These are phyloP conservation scores for Leccinum broughii DNA, from an alignment of 768 basidiomycete genomes.

Conservation along the genomic window DNA sequence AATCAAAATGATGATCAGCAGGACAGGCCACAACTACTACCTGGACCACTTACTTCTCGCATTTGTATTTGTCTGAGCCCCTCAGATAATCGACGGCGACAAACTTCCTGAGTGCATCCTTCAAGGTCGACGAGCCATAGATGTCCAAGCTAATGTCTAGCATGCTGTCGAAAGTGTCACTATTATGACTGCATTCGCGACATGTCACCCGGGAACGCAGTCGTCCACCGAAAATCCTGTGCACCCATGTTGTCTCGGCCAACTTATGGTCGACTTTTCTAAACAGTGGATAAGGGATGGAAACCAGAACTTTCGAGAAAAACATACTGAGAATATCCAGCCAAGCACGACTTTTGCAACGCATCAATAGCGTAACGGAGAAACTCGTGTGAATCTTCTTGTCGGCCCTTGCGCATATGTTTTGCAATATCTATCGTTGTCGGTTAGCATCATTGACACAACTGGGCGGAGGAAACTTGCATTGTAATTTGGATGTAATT, in stretches of 20 bases:
- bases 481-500: constrained; percentile 68
- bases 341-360: constrained; percentile 81
- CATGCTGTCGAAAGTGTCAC: constrained; percentile 95
- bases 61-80: constrained; percentile 96
- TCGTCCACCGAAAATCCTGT: constrained; percentile 90
- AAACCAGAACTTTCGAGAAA: not conserved
- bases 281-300: constrained; percentile 13
- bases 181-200: constrained; percentile 75
- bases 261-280: constrained; percentile 72
- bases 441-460: constrained; percentile 7
- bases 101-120: constrained; percentile 77
- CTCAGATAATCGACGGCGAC: constrained; percentile 78
- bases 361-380: constrained; percentile 92
- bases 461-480: constrained; percentile 43
- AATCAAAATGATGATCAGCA: constrained; percentile 8
- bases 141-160: constrained; percentile 95
- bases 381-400: constrained; percentile 98
- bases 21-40: not conserved
- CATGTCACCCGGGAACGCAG: constrained; percentile 92
- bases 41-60: constrained; percentile 81
- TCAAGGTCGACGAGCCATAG: constrained; percentile 56
- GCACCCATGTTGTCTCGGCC: constrained; percentile 90
- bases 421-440: constrained; percentile 77
- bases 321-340: constrained; percentile 68
- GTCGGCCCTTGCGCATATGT: constrained; percentile 85